Evolutionary conservation across 225 moss, liverwort and hornwort species (phyloP), one percentile per base, ranked within the genome.

Genomic region (Sphagnum contortum): DNA sequence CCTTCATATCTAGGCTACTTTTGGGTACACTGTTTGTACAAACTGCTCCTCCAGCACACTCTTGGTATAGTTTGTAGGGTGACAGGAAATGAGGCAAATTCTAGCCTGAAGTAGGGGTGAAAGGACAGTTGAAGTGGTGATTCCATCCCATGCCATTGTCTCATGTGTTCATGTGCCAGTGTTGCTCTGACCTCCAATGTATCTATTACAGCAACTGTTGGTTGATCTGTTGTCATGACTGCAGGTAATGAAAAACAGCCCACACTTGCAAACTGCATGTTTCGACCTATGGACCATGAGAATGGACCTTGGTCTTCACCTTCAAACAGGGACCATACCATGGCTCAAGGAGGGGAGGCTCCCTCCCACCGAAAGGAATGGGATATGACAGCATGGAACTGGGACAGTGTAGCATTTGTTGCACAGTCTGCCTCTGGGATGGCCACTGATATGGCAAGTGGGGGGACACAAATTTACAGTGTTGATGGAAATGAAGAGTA

Each of bases 351-450:
- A 14, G 79, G 69, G 47, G 75, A 56, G 46, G 71, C 64, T 8
- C 47, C 13, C 7, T 61, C 81, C n/a, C 72, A 71, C 9, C 75
- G 80, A 66, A 70, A 66, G 63, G 88, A 90, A 2, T 98, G 96
- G 96, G 83, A 83, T 50, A 62, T 73, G 5, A 75, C 75, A 67
- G 69, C 76, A 2, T 96, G 96, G 96, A 86, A 92, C 7, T 92
- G 85, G 74, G 80, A 98, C 57, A 79, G 85, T 55, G 69, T 50
- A 55, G 49, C 81, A 11, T 87, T 92, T 49, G 72, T 80, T 49
- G 87, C 96, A 14, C 82, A 87, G 57, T 87, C 88, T 66, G 78
- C 83, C 4, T 68, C 79, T 8, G 63, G 72, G 62, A 68, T 66
- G 5, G 64, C 78, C 5, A 77, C 65, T 4, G 71, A 66, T 45